Conservation (phyloP, 2,329 filamentous ascomycete genomes). For the Verticillium tricorpus region DNA sequence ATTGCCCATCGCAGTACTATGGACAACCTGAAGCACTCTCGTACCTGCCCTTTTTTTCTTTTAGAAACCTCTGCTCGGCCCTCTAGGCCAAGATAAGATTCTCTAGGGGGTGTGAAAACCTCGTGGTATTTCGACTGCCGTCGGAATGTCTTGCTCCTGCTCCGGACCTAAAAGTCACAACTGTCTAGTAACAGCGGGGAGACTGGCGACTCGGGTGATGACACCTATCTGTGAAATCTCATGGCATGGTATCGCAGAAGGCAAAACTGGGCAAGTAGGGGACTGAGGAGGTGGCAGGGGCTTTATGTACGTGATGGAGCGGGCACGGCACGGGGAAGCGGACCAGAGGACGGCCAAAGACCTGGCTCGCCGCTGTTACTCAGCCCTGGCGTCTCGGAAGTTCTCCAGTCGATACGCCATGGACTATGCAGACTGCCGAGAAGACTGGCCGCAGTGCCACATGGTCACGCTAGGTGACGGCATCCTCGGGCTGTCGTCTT, state of each 20-base stretch:
- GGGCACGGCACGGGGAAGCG: not conserved
- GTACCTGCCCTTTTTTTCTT: not conserved
- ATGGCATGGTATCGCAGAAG: not conserved
- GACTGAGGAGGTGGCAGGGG: not conserved
- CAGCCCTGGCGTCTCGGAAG: not conserved
- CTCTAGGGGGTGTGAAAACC: not conserved
- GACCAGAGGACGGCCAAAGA: not conserved
- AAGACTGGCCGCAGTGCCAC: not conserved
- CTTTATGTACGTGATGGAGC: not conserved
- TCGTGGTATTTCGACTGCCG: not conserved
- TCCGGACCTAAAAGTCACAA: constrained; percentile 11
- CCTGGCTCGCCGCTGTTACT: not conserved
- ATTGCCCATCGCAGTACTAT: too few relatives aligned
- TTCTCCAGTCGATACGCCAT: not conserved
- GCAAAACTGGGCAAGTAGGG: not conserved
- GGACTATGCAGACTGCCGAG: not conserved
- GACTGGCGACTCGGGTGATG: not conserved
- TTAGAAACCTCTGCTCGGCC: not conserved
- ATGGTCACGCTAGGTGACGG: not conserved
- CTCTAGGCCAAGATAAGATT: not conserved
- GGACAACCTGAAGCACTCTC: not conserved
- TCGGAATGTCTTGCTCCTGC: not conserved
- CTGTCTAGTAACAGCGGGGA: constrained; percentile 17
- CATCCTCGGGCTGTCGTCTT: not conserved
- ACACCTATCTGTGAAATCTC: not conserved